Evolutionary conservation across 306 rosid species (phyloP).

Genomic region (Inga laurina): DNA sequence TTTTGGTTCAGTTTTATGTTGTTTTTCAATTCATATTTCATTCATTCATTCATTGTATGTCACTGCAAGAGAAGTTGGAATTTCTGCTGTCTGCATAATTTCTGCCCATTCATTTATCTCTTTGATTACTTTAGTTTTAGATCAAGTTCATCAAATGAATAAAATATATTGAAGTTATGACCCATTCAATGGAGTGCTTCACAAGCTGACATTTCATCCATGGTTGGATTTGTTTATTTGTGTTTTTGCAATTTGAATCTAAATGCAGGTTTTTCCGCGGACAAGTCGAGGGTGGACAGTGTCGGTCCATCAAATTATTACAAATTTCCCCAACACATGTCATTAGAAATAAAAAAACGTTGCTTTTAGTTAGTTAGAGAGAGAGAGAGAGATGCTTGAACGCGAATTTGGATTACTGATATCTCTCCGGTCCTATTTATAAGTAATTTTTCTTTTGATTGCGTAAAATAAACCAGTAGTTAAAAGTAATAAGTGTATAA

Average conservation of each 20-base stretch:
- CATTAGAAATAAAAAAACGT: not conserved
- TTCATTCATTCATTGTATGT: constrained; percentile 57
- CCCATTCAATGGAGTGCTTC: not conserved
- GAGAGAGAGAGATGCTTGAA: not conserved
- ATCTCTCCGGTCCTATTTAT: too few species aligned
- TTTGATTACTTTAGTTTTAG: not conserved
- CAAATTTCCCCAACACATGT: not conserved
- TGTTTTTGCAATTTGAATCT: not conserved
- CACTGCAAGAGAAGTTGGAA: constrained; percentile 35
- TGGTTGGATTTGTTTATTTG: not conserved
- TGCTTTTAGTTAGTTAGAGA: too few species aligned
- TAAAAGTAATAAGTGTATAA: too few species aligned
- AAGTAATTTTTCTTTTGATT: too few species aligned
- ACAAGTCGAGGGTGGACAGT: not conserved
- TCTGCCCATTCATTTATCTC: not conserved
- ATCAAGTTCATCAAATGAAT: not conserved
- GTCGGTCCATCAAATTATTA: not conserved
- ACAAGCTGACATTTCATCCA: not conserved
- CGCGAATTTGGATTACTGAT: not conserved
- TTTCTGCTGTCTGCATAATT: constrained; percentile 25
- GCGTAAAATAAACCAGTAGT: too few species aligned
- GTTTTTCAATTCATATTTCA: constrained; percentile 48
- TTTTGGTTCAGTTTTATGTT: constrained; percentile 41
- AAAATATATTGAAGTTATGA: not conserved
- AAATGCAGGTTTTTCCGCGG: not conserved